A percentile compares a stretch with the other conserved stretches of the same genome.
Evolutionary conservation across 352 stramenopile genomes (phyloP).

Genomic region (Phytophthora rubi): DNA sequence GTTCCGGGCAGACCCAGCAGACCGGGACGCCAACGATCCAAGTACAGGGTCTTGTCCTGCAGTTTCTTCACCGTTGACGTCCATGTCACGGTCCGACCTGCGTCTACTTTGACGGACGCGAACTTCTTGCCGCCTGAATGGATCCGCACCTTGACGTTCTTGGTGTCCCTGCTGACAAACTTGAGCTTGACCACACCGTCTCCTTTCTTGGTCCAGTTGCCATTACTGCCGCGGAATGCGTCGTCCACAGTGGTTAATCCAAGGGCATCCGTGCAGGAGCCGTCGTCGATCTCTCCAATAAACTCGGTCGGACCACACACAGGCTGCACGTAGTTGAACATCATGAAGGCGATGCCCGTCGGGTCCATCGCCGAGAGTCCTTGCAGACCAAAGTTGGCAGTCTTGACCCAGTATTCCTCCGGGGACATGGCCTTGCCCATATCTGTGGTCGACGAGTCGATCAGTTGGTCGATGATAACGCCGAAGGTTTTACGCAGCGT

Average conservation of each 20-base stretch:
- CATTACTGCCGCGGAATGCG: constrained; percentile 50
- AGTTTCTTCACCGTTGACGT: constrained; percentile 42
- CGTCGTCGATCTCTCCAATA: constrained; percentile 66
- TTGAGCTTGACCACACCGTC: constrained; percentile 47
- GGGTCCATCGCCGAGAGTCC: constrained; percentile 47
- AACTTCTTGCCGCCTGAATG: constrained; percentile 49
- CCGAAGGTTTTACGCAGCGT: constrained; percentile 58
- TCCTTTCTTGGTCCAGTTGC: constrained; percentile 51
- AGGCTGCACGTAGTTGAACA: constrained; percentile 60
- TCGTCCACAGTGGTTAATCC: constrained; percentile 48
- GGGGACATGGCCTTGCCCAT: constrained; percentile 43
- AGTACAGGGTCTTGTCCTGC: constrained; percentile 64
- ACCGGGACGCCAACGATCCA: constrained; percentile 69
- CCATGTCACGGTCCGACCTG: constrained; percentile 49
- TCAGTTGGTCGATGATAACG: constrained; percentile 64
- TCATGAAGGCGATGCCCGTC: constrained; percentile 51
- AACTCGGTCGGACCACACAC: constrained; percentile 66
- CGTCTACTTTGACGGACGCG: constrained; percentile 39
- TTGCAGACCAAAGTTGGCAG: constrained; percentile 41
- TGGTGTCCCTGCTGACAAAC: constrained; percentile 51
- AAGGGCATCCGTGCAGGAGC: constrained; percentile 40
- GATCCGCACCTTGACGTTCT: constrained; percentile 56
- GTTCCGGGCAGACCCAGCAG: constrained; percentile 46
- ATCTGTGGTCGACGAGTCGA: constrained; percentile 45
- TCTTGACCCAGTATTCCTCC: constrained; percentile 46